Percentiles rank a stretch among this genome's conserved stretches.
These are phyloP conservation scores for Microbotryum intermedium DNA, from an alignment of 1,284 basidiomycete species.

Conservation along the genomic window DNA sequence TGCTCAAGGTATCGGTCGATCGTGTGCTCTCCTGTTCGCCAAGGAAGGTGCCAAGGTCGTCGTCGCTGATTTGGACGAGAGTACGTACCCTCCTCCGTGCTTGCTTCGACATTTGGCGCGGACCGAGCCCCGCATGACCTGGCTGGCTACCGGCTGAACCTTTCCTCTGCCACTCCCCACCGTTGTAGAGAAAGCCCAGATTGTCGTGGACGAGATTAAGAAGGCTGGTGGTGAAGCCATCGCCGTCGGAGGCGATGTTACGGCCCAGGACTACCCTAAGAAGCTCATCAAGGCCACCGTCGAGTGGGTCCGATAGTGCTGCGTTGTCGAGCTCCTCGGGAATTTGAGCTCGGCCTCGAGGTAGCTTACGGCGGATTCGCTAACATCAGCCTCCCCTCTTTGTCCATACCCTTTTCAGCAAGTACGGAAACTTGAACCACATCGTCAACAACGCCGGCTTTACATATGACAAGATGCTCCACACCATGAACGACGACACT, in stretches of 20 bases:
- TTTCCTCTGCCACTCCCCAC: too few species aligned
- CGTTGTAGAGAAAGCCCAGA: conserved; percentile 52
- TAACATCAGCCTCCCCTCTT: too few species aligned
- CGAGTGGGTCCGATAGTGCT: conserved; percentile 45
- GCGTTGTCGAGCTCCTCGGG: too few species aligned
- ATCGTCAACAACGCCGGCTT: conserved; percentile 62
- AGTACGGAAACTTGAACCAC: conserved; percentile 72
- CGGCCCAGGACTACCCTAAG: conserved; percentile 71
- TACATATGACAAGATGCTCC: conserved; percentile 61
- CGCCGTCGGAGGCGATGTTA: conserved; percentile 63
- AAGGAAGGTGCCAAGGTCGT: conserved; percentile 80
- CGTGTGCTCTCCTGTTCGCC: conserved; percentile 66
- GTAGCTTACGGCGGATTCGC: too few species aligned
- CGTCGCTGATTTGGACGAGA: conserved; percentile 51
- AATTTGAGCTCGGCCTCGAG: too few species aligned
- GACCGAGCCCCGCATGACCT: too few species aligned
- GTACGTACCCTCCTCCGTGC: conserved; percentile 44
- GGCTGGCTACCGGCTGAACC: conserved; percentile 29
- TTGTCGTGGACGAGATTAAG: conserved; percentile 65
- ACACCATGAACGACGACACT: conserved; percentile 72
- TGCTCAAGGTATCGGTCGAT: conserved; percentile 70
- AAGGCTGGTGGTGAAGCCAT: conserved; percentile 62
- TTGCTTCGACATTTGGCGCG: too few species aligned
- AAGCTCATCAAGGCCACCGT: conserved; percentile 66
- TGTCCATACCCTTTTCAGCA: conserved; percentile 41